Base-by-base conservation (phyloP, 495 filamentous ascomycete species). In the Annulohypoxylon stygium region DNA sequence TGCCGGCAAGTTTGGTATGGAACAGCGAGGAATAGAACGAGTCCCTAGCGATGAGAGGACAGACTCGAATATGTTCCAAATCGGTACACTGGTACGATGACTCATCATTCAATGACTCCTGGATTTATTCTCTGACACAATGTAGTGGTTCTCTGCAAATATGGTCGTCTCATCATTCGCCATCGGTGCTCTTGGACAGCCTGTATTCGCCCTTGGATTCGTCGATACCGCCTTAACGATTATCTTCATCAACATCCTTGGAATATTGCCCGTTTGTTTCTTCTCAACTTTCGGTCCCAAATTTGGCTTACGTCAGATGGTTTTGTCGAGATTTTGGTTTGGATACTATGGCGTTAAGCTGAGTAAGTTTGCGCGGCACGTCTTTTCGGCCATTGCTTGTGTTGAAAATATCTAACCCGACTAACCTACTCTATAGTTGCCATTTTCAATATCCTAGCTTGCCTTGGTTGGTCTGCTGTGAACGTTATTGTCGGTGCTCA, bases 401-500 rank as follows among this genome's bases (percentile, higher is more conserved):
- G 11, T 26, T 12, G 16, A 16, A 23, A 39, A 4, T 41, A 37
- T 10, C 33, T 34, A 30, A 51, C 20, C 71, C 75, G 65, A 77
- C 51, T 16, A 47, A 54, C 3, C n/a, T 5, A 10, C 23, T 8
- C 18, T 9, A 55, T 14, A 90, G 88, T 93, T 76, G 92, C 92
- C 68, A 67, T 89, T 64, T 90, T 95, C 79, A 95, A 95, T 79
- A 84, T 93, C 47, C 80, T 95, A 5, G 90, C 92, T 11, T 95
- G 93, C 76, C 75, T 95, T 30, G 92, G 92, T 59, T 94, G 92
- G 91, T 90, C 90, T 34, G 84, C 90, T 14, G 88, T 91, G 70
- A 94, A 94, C 77, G 86, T 88, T 55, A 93, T 97, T 69, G 92
- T 95, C n/a, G 93, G 92, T 63, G 92, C 91, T 2, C 91, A 95